Conservation (phyloP, 2,329 filamentous ascomycete genomes). For the Fusarium sulawesiense region DNA sequence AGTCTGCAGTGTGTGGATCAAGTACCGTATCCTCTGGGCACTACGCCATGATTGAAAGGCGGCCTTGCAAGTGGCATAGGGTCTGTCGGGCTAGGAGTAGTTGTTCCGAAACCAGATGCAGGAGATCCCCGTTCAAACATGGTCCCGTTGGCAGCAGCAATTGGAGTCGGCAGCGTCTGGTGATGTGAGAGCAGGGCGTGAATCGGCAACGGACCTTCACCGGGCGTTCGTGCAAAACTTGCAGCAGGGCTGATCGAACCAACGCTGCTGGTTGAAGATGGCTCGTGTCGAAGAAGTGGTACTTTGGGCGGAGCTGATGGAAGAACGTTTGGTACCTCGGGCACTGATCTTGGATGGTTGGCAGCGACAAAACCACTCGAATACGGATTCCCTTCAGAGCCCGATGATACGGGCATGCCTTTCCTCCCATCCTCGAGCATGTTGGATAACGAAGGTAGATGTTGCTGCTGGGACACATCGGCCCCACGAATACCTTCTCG, state of each 20-base stretch:
- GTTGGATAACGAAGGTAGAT: conserved; percentile 61
- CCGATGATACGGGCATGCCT: conserved; percentile 31
- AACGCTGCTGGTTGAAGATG: conserved; percentile 58
- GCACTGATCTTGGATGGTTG: conserved; percentile 47
- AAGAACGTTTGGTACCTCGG: conserved; percentile 43
- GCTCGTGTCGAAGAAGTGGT: conserved; percentile 59
- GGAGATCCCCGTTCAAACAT: conserved; percentile 40
- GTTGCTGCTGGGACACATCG: conserved; percentile 47
- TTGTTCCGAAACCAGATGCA: conserved; percentile 31
- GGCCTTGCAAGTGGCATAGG: conserved; percentile 25
- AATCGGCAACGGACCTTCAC: conserved; percentile 65
- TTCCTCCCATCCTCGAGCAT: conserved; percentile 56
- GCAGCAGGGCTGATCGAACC: conserved; percentile 55
- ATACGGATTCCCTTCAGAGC: conserved; percentile 41
- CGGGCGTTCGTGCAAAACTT: conserved; percentile 55
- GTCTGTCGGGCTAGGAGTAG: conserved; percentile 45
- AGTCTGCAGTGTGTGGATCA: conserved; percentile 30
- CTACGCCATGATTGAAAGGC: conserved; percentile 39
- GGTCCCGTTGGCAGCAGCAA: conserved; percentile 15
- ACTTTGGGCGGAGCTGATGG: conserved; percentile 46
- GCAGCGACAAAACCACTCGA: conserved; percentile 47
- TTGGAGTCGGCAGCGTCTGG: conserved; percentile 47
- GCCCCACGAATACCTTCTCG: conserved; percentile 37
- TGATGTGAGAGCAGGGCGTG: conserved; percentile 63
- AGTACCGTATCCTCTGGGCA: conserved; percentile 53